phyloP scores from a whole-genome alignment of 805 yeast genomes.

The Candida schatavii region DNA sequence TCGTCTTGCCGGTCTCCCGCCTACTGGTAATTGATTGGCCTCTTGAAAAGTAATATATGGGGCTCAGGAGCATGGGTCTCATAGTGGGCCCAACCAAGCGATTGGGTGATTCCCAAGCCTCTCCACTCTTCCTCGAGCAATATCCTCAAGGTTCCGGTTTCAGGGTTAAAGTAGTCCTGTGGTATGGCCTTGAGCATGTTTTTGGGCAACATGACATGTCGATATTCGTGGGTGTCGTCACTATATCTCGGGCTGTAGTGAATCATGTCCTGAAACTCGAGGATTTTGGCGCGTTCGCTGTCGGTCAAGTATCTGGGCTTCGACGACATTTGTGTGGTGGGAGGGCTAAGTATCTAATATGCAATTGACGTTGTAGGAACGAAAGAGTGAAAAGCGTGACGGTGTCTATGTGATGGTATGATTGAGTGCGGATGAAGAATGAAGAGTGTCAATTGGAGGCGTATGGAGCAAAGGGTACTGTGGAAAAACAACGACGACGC shows the following conservation, averaged over 20 bases:
- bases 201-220: slow-evolving; percentile 97
- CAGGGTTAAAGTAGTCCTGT: slow-evolving; percentile 87
- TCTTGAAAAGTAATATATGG: slow-evolving; percentile 80
- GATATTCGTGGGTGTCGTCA: slow-evolving; percentile 87
- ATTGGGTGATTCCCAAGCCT: slow-evolving; percentile 95
- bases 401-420: no score
- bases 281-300: slow-evolving; percentile 78
- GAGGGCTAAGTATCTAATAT: neutral
- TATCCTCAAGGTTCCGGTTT: slow-evolving; percentile 90
- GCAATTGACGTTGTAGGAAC: neutral
- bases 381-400: neutral
- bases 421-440: no score
- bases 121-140: slow-evolving; percentile 97
- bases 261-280: slow-evolving; percentile 89
- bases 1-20: no score
- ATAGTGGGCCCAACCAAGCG: slow-evolving; percentile 96
- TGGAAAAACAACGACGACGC: no score
- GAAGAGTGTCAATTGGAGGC: no score
- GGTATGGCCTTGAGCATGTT: slow-evolving; percentile 94
- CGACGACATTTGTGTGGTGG: slow-evolving; percentile 22
- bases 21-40: slow-evolving; percentile 54
- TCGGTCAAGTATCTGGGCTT: slow-evolving; percentile 75
- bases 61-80: slow-evolving; percentile 99
- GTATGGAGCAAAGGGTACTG: neutral
- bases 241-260: slow-evolving; percentile 93